These are phyloP conservation scores for Scheffersomyces ergatensis DNA, from an alignment of 805 yeast species.

Conservation along the genomic window DNA sequence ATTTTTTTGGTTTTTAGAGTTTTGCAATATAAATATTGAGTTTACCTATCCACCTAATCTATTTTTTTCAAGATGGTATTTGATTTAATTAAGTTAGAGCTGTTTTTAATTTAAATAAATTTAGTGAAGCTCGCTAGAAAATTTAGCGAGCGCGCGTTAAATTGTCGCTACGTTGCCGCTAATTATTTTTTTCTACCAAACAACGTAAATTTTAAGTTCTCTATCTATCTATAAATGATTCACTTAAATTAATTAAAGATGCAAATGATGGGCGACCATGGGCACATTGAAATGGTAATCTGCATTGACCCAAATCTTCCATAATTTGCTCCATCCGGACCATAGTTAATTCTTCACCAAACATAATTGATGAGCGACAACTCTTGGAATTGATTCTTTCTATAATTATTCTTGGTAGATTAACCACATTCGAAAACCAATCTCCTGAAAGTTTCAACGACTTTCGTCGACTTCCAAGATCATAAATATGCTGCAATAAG, in stretches of 20 bases:
- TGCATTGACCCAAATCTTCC: conserved; percentile 42
- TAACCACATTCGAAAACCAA: conserved; percentile 19
- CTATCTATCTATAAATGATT: conserved; percentile 1
- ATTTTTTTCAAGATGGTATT: too few relatives aligned
- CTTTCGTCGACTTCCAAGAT: conserved; percentile 33
- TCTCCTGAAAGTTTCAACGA: conserved; percentile 36
- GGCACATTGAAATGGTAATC: conserved; percentile 75
- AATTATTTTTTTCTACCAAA: too few relatives aligned
- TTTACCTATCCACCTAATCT: too few relatives aligned
- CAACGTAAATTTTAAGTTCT: too few relatives aligned
- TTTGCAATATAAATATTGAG: too few relatives aligned
- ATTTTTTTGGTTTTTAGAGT: conserved; percentile 10
- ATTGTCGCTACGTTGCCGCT: too few relatives aligned
- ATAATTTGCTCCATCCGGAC: conserved; percentile 48
- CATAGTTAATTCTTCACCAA: conserved; percentile 53
- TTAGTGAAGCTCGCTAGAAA: too few relatives aligned
- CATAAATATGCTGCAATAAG: conserved; percentile 44
- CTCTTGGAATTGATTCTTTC: conserved; percentile 60
- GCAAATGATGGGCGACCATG: conserved; percentile 79
- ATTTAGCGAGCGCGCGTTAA: too few relatives aligned
- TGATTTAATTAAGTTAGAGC: too few relatives aligned
- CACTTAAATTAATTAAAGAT: conserved; percentile 40
- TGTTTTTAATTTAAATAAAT: too few relatives aligned
- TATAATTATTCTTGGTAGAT: conserved; percentile 49
- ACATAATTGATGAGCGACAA: conserved; percentile 68